Conservation (phyloP, 2,329 filamentous ascomycete species). For the Hymenoscyphus albidus region DNA sequence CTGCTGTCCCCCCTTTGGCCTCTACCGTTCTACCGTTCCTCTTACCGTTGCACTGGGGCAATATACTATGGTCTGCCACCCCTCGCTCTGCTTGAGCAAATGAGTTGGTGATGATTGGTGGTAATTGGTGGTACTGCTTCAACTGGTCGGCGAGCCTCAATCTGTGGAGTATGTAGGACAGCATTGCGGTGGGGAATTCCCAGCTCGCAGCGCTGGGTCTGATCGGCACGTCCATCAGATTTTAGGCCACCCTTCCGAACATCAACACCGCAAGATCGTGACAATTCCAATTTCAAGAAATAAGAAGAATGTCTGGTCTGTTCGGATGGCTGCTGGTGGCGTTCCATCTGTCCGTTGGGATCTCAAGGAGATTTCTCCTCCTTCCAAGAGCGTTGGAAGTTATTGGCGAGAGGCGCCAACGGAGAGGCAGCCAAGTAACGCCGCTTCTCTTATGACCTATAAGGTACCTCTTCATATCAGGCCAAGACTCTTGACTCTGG, state of each 20-base stretch:
- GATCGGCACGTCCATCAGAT: background rate
- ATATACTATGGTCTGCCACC: background rate
- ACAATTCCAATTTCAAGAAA: background rate
- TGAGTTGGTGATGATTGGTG: background rate
- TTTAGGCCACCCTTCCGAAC: constrained; percentile 3
- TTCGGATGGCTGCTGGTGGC: background rate
- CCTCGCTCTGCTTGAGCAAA: background rate
- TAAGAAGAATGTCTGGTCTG: background rate
- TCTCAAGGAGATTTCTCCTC: constrained; percentile 7
- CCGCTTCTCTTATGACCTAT: constrained; percentile 1
- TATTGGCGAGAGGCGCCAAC: background rate
- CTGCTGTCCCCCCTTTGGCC: background rate
- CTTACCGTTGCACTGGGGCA: background rate
- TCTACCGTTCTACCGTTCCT: background rate
- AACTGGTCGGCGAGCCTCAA: constrained; percentile 5
- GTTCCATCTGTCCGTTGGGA: constrained; percentile 10
- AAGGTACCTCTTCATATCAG: background rate
- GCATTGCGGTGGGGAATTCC: background rate
- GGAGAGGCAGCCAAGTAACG: constrained; percentile 4
- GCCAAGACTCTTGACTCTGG: constrained; percentile 5
- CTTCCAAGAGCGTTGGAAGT: constrained; percentile 7
- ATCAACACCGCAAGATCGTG: background rate
- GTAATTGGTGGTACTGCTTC: background rate
- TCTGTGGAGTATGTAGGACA: constrained; percentile 1
- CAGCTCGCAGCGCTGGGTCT: background rate